Evolutionary conservation across 768 basidiomycete species (phyloP).

Genomic region (Lactarius tabidus): DNA sequence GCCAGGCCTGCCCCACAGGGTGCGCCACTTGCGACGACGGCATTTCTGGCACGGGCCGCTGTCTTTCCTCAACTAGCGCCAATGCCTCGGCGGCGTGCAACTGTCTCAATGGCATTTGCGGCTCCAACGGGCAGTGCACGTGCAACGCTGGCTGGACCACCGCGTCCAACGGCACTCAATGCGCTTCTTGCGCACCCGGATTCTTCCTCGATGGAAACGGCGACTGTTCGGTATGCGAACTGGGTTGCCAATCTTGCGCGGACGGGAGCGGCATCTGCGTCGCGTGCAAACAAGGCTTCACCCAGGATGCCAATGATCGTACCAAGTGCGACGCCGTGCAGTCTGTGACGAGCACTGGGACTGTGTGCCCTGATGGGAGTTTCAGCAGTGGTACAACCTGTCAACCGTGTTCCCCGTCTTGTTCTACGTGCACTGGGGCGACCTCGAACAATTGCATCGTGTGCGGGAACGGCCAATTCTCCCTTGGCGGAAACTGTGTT

Average conservation of each 20-base stretch:
- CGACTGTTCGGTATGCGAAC: constrained; percentile 58
- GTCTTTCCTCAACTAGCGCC: constrained; percentile 47
- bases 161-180: constrained; percentile 67
- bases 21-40: constrained; percentile 77
- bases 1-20: constrained; percentile 62
- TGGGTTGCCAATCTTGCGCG: constrained; percentile 69
- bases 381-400: constrained; percentile 59
- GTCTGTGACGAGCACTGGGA: constrained; percentile 48
- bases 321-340: constrained; percentile 59
- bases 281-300: constrained; percentile 66
- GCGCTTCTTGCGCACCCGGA: constrained; percentile 67
- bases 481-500: constrained; percentile 70
- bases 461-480: constrained; percentile 59
- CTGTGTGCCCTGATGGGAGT: constrained; percentile 59
- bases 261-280: constrained; percentile 66
- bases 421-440: constrained; percentile 64
- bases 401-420: constrained; percentile 56
- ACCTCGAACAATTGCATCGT: constrained; percentile 67
- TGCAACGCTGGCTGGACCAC: constrained; percentile 78
- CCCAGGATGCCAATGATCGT: constrained; percentile 58
- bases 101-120: constrained; percentile 78
- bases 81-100: constrained; percentile 68
- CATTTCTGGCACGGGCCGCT: constrained; percentile 70
- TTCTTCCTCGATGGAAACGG: constrained; percentile 80
- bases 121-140: constrained; percentile 59